Percentiles rank a stretch among this genome's conserved stretches.
Evolutionary conservation across 1,139 yeast species (phyloP).

Genomic region (Yamadazyma songkhlaensis): DNA sequence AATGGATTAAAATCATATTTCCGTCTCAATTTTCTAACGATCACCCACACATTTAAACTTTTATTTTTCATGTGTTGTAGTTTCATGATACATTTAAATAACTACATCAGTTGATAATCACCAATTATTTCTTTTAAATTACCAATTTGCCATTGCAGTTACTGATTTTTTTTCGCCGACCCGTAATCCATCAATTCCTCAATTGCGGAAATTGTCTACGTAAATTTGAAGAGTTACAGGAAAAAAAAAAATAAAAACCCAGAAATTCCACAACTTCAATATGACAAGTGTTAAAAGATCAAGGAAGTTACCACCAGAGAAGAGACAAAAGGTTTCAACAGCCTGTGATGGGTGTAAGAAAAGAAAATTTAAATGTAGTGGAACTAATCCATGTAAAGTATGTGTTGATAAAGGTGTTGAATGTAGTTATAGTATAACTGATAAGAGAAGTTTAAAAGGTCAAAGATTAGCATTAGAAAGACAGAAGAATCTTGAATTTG

Average conservation of each 20-base stretch:
- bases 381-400: slow-evolving; percentile 25
- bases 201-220: too few relatives aligned
- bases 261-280: too few relatives aligned
- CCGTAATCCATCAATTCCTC: too few relatives aligned
- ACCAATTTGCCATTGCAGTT: too few relatives aligned
- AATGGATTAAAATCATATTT: slow-evolving; percentile 2
- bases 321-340: slow-evolving; percentile 32
- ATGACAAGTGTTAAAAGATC: slow-evolving; percentile 10
- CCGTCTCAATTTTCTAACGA: background rate
- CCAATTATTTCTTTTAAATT: too few relatives aligned
- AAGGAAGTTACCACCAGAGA: slow-evolving; percentile 20
- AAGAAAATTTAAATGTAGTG: slow-evolving; percentile 34
- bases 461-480: slow-evolving; percentile 19
- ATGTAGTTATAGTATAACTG: slow-evolving; percentile 26
- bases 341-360: slow-evolving; percentile 42
- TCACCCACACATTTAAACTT: background rate
- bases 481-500: background rate
- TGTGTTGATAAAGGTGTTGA: slow-evolving; percentile 23
- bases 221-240: too few relatives aligned
- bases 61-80: background rate
- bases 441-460: slow-evolving; percentile 26
- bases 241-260: too few relatives aligned
- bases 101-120: too few relatives aligned
- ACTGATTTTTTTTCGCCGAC: too few relatives aligned
- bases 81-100: too few relatives aligned